Conservation (phyloP, 106 monocot genomes). For the Apostasia shenzhenica region DNA sequence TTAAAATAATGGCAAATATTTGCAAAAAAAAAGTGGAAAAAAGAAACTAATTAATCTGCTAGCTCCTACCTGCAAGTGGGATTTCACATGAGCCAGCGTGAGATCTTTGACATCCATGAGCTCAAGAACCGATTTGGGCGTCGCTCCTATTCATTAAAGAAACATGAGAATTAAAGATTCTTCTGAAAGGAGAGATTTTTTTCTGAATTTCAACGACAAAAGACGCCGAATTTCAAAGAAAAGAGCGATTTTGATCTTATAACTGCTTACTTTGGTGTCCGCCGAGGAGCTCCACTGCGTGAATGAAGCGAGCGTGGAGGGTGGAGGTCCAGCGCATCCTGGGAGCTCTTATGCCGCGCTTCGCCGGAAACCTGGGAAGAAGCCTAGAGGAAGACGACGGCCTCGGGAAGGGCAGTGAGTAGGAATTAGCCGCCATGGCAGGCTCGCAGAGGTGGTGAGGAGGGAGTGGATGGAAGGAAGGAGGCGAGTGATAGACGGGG, state of each 20-base stretch:
- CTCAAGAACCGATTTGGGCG: conserved; percentile 57
- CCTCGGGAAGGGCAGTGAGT: conserved; percentile 3
- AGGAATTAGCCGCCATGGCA: not conserved
- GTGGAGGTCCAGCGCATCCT: conserved; percentile 57
- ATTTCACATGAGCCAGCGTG: conserved; percentile 34
- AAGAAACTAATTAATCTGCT: not conserved
- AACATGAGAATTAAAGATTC: not conserved
- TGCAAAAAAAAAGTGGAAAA: not conserved
- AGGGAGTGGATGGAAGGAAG: conserved; percentile 19
- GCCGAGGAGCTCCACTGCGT: conserved; percentile 48
- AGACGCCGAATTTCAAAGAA: not conserved
- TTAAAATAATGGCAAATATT: not conserved
- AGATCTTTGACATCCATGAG: conserved; percentile 68
- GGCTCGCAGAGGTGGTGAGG: not conserved
- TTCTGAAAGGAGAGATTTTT: not conserved
- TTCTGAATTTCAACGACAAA: too few relatives aligned
- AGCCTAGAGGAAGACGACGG: conserved; percentile 18
- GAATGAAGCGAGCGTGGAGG: conserved; percentile 49
- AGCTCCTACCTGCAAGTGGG: conserved; percentile 40
- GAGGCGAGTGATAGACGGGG: conserved; percentile 38
- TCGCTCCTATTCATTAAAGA: conserved; percentile 26
- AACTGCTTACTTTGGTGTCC: conserved; percentile 41
- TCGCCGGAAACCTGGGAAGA: conserved; percentile 10
- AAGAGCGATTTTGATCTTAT: not conserved
- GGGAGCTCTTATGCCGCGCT: conserved; percentile 43